phyloP scores from a whole-genome alignment of 2,329 filamentous ascomycete genomes.

The Pestalotiopsis sp. region DNA sequence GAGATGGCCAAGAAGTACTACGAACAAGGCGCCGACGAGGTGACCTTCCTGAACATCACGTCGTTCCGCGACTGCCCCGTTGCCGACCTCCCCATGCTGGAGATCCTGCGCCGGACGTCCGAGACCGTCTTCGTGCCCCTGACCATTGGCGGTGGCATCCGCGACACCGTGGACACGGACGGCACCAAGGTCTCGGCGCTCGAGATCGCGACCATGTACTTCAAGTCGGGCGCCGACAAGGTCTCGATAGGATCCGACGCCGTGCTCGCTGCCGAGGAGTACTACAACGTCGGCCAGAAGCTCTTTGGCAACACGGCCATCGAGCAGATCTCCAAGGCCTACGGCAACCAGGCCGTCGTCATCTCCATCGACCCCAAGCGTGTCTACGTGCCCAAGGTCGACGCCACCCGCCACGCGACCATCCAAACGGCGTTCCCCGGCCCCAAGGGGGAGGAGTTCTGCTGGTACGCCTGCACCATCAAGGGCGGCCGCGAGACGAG shows the following conservation, averaged over 20 bases:
- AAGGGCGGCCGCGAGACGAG: constrained; percentile 94
- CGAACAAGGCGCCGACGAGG: constrained; percentile 93
- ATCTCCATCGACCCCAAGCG: constrained; percentile 93
- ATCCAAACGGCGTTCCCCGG: constrained; percentile 72
- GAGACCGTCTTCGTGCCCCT: constrained; percentile 94
- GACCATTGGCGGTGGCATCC: constrained; percentile 93
- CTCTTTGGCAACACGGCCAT: constrained; percentile 86
- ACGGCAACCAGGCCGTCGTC: constrained; percentile 96
- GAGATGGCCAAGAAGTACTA: constrained; percentile 95
- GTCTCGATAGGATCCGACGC: constrained; percentile 96
- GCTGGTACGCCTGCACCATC: constrained; percentile 98
- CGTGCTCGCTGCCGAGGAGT: constrained; percentile 89
- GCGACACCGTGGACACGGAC: constrained; percentile 88
- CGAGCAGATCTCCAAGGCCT: constrained; percentile 90
- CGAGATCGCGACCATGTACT: constrained; percentile 95
- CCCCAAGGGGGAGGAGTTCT: constrained; percentile 76
- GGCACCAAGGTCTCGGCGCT: constrained; percentile 85
- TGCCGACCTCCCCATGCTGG: constrained; percentile 92
- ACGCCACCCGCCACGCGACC: constrained; percentile 73
- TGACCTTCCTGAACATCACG: constrained; percentile 98
- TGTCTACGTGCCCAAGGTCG: constrained; percentile 76
- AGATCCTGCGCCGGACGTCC: constrained; percentile 84
- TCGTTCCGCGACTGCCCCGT: constrained; percentile 95
- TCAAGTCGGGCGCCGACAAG: constrained; percentile 95
- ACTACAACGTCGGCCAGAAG: constrained; percentile 70